Percentiles rank a stretch among this genome's conserved stretches.
Conservation (phyloP, 2,329 filamentous ascomycete species). For the Sclerotinia trifoliorum region DNA sequence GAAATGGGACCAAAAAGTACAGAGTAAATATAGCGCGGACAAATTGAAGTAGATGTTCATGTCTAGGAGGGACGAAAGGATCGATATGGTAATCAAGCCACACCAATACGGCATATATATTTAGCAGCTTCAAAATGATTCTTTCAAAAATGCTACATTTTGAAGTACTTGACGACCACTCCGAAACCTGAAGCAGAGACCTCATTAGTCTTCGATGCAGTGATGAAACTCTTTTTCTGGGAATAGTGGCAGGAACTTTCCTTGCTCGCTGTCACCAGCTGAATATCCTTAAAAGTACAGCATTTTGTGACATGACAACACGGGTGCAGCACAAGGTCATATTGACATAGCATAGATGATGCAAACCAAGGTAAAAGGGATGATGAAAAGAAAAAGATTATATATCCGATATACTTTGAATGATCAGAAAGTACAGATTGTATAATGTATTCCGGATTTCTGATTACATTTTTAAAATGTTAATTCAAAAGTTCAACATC, state of each 20-base stretch:
- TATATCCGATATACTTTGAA: too few relatives aligned
- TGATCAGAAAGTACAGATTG: not conserved
- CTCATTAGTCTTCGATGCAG: not conserved
- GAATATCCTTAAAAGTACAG: not conserved
- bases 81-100: constrained; percentile 4
- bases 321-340: not conserved
- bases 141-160: not conserved
- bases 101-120: not conserved
- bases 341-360: not conserved
- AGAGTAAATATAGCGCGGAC: not conserved
- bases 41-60: not conserved
- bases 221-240: not conserved
- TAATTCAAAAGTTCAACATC: too few relatives aligned
- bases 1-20: not conserved
- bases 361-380: not conserved
- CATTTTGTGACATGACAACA: constrained; percentile 1
- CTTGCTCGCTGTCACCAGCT: constrained; percentile 4
- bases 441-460: not conserved
- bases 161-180: not conserved
- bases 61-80: not conserved
- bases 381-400: not conserved
- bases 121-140: not conserved
- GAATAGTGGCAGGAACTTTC: not conserved
- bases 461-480: not conserved
- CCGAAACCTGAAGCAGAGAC: not conserved